These are phyloP conservation scores for Beta vulgaris DNA, from an alignment of 148 eudicot species.

Conservation along the genomic window DNA sequence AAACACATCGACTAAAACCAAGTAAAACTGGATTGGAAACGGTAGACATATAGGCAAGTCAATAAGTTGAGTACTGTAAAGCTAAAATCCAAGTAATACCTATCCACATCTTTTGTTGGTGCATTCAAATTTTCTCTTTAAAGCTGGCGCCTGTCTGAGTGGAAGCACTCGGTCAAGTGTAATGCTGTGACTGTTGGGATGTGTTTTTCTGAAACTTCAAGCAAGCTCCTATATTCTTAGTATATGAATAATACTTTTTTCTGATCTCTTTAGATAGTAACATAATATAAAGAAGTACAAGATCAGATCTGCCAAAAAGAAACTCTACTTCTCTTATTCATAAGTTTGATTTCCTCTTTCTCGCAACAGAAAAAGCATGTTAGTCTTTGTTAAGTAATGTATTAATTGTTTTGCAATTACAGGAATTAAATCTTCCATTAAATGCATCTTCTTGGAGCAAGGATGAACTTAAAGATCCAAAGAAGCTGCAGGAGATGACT, in stretches of 20 bases:
- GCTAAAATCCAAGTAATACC: neutral
- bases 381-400: neutral
- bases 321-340: neutral
- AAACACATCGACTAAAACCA: neutral
- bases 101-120: neutral
- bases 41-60: neutral
- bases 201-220: neutral
- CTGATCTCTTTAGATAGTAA: neutral
- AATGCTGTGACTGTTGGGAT: neutral
- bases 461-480: conserved; percentile 89
- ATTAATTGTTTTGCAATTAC: conserved; percentile 14
- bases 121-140: neutral
- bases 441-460: conserved; percentile 78
- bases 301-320: no score
- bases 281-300: no score
- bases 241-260: no score
- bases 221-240: conserved; percentile 3
- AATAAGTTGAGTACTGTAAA: neutral
- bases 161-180: neutral
- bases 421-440: conserved; percentile 81
- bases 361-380: neutral
- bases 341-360: neutral
- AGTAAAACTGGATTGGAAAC: neutral
- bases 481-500: conserved; percentile 78
- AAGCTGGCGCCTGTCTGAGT: neutral